Conservation (phyloP, 1,284 basidiomycete genomes). For the Leccinum huronense region DNA sequence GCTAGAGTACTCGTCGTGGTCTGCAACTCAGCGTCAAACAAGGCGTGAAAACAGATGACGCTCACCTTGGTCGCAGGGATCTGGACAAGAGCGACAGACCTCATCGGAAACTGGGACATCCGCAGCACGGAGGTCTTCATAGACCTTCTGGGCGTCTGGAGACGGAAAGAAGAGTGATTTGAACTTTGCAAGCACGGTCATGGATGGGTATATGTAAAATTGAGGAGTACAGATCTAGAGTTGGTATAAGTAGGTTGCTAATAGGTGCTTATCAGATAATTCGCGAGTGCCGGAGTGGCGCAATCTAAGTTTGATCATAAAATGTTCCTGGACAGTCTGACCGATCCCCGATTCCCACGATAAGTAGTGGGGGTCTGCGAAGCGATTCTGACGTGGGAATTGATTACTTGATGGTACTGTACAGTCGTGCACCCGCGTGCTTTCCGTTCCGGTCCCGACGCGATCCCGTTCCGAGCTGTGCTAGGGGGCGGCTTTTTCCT, state of each 20-base stretch:
- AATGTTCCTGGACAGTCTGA: too few species aligned
- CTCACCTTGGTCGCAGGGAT: slow-evolving; percentile 74
- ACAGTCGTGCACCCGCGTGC: too few species aligned
- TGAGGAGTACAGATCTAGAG: not conserved
- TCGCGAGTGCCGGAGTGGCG: not conserved
- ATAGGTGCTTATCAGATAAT: slow-evolving; percentile 20
- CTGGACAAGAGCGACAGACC: slow-evolving; percentile 72
- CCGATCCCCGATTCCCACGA: too few species aligned
- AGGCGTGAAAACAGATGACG: not conserved
- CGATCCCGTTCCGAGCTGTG: too few species aligned
- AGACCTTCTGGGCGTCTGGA: slow-evolving; percentile 35
- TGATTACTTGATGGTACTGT: too few species aligned
- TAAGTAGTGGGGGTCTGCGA: too few species aligned
- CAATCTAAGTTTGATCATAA: not conserved
- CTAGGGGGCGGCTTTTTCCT: too few species aligned
- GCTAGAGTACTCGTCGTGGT: slow-evolving; percentile 70
- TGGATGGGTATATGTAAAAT: slow-evolving; percentile 11
- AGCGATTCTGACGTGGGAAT: too few species aligned
- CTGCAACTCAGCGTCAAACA: slow-evolving; percentile 36
- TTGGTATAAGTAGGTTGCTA: not conserved
- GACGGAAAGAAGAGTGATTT: slow-evolving; percentile 22
- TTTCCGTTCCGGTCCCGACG: too few species aligned
- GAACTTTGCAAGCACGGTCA: slow-evolving; percentile 37
- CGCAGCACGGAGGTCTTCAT: slow-evolving; percentile 45
- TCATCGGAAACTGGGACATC: slow-evolving; percentile 67